A percentile compares a stretch with the other conserved stretches of the same genome.
phyloP scores from a whole-genome alignment of 768 basidiomycete species.

The Tylopilus plumbeoviolaceoides region DNA sequence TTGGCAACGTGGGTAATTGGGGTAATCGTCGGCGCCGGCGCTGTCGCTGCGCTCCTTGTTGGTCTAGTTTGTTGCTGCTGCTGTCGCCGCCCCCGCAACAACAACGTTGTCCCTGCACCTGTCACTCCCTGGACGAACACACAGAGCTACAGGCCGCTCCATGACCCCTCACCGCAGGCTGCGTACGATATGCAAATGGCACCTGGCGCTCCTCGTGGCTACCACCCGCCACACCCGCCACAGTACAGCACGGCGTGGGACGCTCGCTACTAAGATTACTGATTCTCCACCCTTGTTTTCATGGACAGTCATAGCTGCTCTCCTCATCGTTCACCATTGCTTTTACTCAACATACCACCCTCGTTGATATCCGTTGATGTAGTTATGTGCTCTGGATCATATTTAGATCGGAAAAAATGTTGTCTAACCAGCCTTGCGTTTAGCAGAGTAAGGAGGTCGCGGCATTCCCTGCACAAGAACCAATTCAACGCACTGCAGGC shows the following conservation, averaged over 20 bases:
- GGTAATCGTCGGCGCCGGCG: constrained; percentile 6
- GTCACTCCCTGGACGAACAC: constrained; percentile 4
- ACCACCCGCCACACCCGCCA: constrained; percentile 11
- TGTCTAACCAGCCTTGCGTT: background rate
- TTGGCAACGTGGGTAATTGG: constrained; percentile 13
- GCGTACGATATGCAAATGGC: constrained; percentile 27
- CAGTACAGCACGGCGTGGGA: constrained; percentile 27
- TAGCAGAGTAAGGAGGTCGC: background rate
- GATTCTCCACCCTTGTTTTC: background rate
- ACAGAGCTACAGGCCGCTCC: constrained; percentile 20
- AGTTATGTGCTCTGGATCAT: background rate
- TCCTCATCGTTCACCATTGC: background rate
- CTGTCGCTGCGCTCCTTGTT: constrained; percentile 8
- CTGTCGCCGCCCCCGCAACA: constrained; percentile 14
- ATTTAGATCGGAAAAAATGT: background rate
- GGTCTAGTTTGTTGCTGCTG: constrained; percentile 7
- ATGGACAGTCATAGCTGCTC: background rate
- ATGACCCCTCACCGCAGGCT: constrained; percentile 27
- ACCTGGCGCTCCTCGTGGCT: constrained; percentile 6
- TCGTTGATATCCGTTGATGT: background rate
- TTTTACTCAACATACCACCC: background rate
- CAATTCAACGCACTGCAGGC: too few relatives aligned
- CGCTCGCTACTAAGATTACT: constrained; percentile 11
- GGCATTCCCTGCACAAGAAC: too few relatives aligned
- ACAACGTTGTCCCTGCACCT: constrained; percentile 1